These are phyloP conservation scores for Dendrobium nobile DNA, from an alignment of 106 monocot species.

Conservation along the genomic window DNA sequence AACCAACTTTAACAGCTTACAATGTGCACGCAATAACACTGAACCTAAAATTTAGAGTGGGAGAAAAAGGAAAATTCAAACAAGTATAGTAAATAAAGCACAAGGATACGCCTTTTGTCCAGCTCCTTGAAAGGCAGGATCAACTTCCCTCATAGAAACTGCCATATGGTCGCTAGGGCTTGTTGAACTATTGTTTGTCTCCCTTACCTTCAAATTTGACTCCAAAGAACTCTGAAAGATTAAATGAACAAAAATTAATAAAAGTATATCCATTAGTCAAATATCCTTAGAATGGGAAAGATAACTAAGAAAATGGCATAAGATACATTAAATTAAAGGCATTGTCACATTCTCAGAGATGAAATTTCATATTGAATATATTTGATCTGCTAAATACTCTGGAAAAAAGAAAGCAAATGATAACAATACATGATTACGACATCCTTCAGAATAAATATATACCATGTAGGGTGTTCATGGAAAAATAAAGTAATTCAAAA, in stretches of 20 bases:
- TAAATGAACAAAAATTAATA: neutral
- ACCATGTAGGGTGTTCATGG: neutral
- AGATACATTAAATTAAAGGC: neutral
- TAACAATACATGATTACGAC: neutral
- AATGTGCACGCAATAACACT: neutral
- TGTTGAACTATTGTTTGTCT: slow-evolving; percentile 9
- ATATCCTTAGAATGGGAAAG: neutral
- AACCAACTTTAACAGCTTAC: neutral
- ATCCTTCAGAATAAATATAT: neutral
- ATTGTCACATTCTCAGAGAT: neutral
- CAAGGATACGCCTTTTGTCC: slow-evolving; percentile 94
- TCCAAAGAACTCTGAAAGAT: neutral
- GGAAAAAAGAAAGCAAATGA: neutral
- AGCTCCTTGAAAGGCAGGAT: slow-evolving; percentile 62
- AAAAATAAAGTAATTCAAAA: neutral
- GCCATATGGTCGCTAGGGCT: slow-evolving; percentile 42
- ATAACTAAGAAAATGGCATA: neutral
- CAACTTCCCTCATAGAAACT: slow-evolving; percentile 75
- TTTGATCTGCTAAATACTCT: neutral
- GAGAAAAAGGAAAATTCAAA: neutral
- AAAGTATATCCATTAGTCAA: neutral
- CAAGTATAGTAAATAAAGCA: neutral
- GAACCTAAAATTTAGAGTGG: neutral
- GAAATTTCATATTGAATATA: neutral
- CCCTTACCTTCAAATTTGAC: neutral